Evolutionary conservation across 768 basidiomycete species (phyloP), one percentile per base, ranked within the genome.

Genomic region (Russula sp.): DNA sequence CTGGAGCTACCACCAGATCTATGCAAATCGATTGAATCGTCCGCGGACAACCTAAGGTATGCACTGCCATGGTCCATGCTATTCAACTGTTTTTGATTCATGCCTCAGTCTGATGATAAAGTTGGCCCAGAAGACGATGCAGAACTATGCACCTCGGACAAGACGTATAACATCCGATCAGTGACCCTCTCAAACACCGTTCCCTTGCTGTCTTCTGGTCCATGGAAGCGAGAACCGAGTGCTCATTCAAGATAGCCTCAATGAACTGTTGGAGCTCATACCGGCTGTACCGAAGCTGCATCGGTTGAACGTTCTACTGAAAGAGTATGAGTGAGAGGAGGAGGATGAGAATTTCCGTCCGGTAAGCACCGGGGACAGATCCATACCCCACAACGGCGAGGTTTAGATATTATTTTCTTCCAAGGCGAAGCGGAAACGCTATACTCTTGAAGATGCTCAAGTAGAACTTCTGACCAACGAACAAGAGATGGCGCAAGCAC

Each of bases 141-240:
- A 0, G 94, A 97, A 0, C 76, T 96, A 10, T 98, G 96, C 73
- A 96, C 94, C 0, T 69, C 79, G 0, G 80, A 87, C 62, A 85
- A 83, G 72, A 98, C 96, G 0, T 99, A 89, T 72, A 72, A 83
- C 2, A 76, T 98, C 30, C 87, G 95, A 61, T 89, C 94, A 0
- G 87, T 98, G n/a, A 81, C 82, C 10, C 78, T 97, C 53, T 97
- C 94, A 20, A 98, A 98, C 74, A 88, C 93, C 0, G 76, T 95
- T 38, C 78, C 94, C 14, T 82, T 98, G 50, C 79, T 90, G 85
- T 86, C 66, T 62, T 5, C 28, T 30, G 28, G 28, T 30, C 28
- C 28, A 71, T n/a, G 68, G 73, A 20, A 69, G 73, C 2, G 72
- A 76, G 22, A 78, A 82, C 51, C 75, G 76, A 1, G 78, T 91